Evolutionary conservation across 768 basidiomycete genomes (phyloP).

Genomic region (Mycena rosella): DNA sequence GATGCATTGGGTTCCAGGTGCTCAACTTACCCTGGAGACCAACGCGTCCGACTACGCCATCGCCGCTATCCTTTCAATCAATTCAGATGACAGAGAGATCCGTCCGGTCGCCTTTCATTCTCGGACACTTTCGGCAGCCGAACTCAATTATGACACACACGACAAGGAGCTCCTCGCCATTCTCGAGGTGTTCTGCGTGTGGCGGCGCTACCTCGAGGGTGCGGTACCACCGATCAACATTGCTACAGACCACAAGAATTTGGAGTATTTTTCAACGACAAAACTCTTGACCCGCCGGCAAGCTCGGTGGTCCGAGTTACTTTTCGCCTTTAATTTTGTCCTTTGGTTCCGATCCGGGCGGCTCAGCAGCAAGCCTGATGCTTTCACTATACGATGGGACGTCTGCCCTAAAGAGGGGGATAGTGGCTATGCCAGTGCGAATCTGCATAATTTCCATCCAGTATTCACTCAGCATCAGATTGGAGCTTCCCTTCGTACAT

Average conservation of each 20-base stretch:
- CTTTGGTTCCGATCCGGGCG: not conserved
- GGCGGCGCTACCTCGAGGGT: no score
- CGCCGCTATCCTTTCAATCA: slow-evolving; percentile 23
- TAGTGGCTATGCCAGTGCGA: slow-evolving; percentile 19
- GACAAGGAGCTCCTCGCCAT: slow-evolving; percentile 61
- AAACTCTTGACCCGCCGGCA: slow-evolving; percentile 50
- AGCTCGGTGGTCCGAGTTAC: slow-evolving; percentile 49
- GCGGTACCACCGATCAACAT: slow-evolving; percentile 35
- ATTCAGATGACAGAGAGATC: slow-evolving; percentile 19
- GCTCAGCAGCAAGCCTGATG: slow-evolving; percentile 1
- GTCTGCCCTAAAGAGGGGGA: no score
- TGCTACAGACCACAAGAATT: slow-evolving; percentile 48
- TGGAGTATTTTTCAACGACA: no score
- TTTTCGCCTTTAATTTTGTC: slow-evolving; percentile 40
- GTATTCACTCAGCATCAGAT: slow-evolving; percentile 9
- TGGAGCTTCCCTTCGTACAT: no score
- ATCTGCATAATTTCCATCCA: slow-evolving; percentile 10
- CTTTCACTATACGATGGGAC: slow-evolving; percentile 13
- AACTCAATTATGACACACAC: slow-evolving; percentile 57
- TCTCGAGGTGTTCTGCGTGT: slow-evolving; percentile 43
- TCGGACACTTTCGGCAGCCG: slow-evolving; percentile 35
- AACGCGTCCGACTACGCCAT: slow-evolving; percentile 32
- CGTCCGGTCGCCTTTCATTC: slow-evolving; percentile 31
- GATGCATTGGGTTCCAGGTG: slow-evolving; percentile 5
- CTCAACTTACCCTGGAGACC: slow-evolving; percentile 4